Evolutionary conservation across 1,284 basidiomycete genomes (phyloP).

Genomic region (Pascua guehoae): DNA sequence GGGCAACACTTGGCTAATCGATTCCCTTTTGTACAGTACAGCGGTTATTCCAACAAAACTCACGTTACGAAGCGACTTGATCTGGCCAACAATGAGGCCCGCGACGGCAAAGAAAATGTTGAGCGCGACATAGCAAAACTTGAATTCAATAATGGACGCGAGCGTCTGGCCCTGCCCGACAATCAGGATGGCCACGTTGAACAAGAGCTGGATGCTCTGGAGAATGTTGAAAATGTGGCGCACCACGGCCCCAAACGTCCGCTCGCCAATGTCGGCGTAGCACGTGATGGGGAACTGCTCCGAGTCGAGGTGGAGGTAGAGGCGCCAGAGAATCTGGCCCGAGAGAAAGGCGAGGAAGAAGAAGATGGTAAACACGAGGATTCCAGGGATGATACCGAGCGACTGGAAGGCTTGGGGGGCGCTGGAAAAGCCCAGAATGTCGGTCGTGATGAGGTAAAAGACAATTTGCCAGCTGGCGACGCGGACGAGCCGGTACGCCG

Average conservation of each 20-base stretch:
- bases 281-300: constrained; percentile 9
- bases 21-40: too few relatives aligned
- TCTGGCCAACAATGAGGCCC: constrained; percentile 2
- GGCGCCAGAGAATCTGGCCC: constrained; percentile 11
- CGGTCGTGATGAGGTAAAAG: constrained; percentile 14
- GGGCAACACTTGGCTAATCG: too few relatives aligned
- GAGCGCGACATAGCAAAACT: constrained; percentile 13
- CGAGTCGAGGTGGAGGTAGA: constrained; percentile 12
- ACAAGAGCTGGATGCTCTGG: constrained; percentile 9
- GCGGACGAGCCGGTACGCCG: constrained; percentile 10
- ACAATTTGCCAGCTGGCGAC: constrained; percentile 13
- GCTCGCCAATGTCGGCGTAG: constrained; percentile 15
- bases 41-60: background rate
- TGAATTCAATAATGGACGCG: constrained; percentile 6
- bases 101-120: constrained; percentile 4
- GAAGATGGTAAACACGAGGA: constrained; percentile 18
- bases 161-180: constrained; percentile 8
- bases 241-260: constrained; percentile 4
- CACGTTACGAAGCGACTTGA: constrained; percentile 9
- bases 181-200: constrained; percentile 11
- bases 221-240: constrained; percentile 14
- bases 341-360: constrained; percentile 8
- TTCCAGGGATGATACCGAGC: constrained; percentile 26
- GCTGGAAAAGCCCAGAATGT: constrained; percentile 39
- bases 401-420: constrained; percentile 35